A percentile compares a stretch with the other conserved stretches of the same genome.
Evolutionary conservation across 1,284 basidiomycete species (phyloP).

Genomic region (Stygiomarasmius scandens): DNA sequence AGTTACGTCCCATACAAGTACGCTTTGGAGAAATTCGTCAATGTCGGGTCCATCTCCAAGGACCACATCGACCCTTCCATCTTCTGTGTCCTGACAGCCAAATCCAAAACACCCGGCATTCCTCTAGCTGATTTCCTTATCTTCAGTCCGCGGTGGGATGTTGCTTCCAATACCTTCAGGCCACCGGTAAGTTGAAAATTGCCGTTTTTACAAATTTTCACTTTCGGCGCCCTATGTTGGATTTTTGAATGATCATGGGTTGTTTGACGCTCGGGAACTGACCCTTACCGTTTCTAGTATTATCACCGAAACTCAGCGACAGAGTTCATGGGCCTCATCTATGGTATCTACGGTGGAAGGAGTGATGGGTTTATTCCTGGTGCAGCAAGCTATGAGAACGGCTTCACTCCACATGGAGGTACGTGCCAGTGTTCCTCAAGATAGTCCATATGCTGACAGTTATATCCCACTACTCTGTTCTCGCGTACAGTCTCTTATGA

Average conservation of each 20-base stretch:
- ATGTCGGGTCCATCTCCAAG: conserved; percentile 66
- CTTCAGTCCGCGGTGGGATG: conserved; percentile 67
- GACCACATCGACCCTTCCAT: conserved; percentile 69
- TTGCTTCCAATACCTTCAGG: conserved; percentile 51
- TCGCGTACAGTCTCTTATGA: conserved; percentile 51
- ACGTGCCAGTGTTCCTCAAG: conserved; percentile 14
- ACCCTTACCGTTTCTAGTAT: conserved; percentile 41
- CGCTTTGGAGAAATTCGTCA: conserved; percentile 65
- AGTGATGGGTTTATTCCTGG: conserved; percentile 63
- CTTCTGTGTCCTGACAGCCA: conserved; percentile 66
- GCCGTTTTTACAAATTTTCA: too few relatives aligned
- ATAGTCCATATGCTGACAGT: not conserved
- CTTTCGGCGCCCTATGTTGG: too few relatives aligned
- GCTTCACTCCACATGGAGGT: conserved; percentile 65
- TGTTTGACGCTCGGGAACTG: too few relatives aligned
- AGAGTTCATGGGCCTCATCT: conserved; percentile 65
- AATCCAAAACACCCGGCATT: conserved; percentile 58
- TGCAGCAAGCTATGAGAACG: conserved; percentile 62
- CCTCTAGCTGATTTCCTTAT: conserved; percentile 66
- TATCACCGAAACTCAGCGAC: conserved; percentile 66
- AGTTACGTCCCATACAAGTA: conserved; percentile 79
- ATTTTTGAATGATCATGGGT: too few relatives aligned
- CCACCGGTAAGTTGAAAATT: conserved; percentile 38
- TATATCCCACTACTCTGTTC: not conserved
- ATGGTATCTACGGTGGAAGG: conserved; percentile 62